Base-by-base conservation (phyloP, 768 basidiomycete genomes). In the Polyporus arcularius region DNA sequence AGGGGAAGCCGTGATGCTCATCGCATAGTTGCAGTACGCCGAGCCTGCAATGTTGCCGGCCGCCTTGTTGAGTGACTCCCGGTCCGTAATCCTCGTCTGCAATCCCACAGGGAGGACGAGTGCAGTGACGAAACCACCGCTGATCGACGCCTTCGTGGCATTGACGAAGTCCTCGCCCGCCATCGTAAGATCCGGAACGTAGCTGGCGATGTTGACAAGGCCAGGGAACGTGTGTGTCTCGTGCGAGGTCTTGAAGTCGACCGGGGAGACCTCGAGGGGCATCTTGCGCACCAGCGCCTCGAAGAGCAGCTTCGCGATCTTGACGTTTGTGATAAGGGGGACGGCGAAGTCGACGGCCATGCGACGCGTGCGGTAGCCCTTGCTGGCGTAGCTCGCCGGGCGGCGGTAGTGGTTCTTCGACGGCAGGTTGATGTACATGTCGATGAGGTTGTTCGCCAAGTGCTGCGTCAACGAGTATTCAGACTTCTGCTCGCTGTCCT, bases 321-420 rank as follows among this genome's bases (percentile, higher is more conserved):
- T 99, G 78, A 99, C 91, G 73, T 99, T 98, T 46, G 96, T 98
- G 71, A 98, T 94, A 53, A 98, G 82, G 1, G 97, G 97, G 38
- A 98, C 88, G 32, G 96, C 97, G 69, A 96, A 98, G 74, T 99
- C 97, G 65, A 99, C 95, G 6, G 97, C 97, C 95, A 98, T 96
- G 53, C 97, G 90, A 67, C 97, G 91, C 32, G 96, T 96, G 61
- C 87, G 86, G 74, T 98, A 98, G 8, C 97, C 97, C 72, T 97
- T 96, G 74, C 94, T 97, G 54, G 94, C 86, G 73, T 98, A 99
- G 74, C 89, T 96, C 14, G 97, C 96, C 6, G 97, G 97, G 18
- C 97, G 90, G 60, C 97, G 90, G 76, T 93, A 98, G 71, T 94
- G 85, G 75, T 99, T 98, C 79, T 94, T 97, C 42, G 96, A 98